phyloP scores from a whole-genome alignment of 306 rosid species.

The Canavalia gladiata region DNA sequence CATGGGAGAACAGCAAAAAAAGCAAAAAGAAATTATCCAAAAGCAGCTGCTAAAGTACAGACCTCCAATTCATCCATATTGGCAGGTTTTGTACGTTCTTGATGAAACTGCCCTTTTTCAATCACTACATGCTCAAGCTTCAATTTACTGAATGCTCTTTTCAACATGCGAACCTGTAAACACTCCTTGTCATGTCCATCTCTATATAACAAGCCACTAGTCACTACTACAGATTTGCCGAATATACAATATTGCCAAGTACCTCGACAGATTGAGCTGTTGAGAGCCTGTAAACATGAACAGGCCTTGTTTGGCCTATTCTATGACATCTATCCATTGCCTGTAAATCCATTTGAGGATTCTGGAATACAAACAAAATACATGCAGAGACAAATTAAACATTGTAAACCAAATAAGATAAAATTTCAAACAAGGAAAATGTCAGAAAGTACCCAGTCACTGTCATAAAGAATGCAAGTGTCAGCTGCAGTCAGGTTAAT shows the following conservation, averaged over 20 bases:
- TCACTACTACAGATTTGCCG: constrained; percentile 1
- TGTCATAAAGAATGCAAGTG: constrained; percentile 96
- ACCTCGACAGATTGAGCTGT: constrained; percentile 98
- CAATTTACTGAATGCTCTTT: constrained; percentile 95
- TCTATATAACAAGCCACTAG: constrained; percentile 2
- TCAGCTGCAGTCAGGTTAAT: constrained; percentile 98
- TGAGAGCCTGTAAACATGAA: constrained; percentile 95
- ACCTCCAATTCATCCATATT: constrained; percentile 62
- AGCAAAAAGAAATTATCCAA: constrained; percentile 3
- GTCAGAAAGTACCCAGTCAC: constrained; percentile 87
- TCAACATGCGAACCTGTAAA: constrained; percentile 90
- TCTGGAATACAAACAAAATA: constrained; percentile 59
- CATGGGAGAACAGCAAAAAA: neutral
- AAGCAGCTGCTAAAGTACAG: constrained; percentile 37
- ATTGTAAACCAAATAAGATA: constrained; percentile 14
- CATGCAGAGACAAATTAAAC: constrained; percentile 33
- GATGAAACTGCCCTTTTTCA: constrained; percentile 92
- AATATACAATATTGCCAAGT: constrained; percentile 23
- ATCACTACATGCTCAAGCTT: constrained; percentile 97
- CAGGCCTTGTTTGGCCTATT: constrained; percentile 97
- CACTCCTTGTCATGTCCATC: constrained; percentile 34
- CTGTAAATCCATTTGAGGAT: constrained; percentile 98
- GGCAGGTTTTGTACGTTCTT: constrained; percentile 63
- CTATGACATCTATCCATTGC: constrained; percentile 99
- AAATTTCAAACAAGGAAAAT: neutral